phyloP scores from a whole-genome alignment of 164 flowering plant species.

The Nymphaea thermarum region DNA sequence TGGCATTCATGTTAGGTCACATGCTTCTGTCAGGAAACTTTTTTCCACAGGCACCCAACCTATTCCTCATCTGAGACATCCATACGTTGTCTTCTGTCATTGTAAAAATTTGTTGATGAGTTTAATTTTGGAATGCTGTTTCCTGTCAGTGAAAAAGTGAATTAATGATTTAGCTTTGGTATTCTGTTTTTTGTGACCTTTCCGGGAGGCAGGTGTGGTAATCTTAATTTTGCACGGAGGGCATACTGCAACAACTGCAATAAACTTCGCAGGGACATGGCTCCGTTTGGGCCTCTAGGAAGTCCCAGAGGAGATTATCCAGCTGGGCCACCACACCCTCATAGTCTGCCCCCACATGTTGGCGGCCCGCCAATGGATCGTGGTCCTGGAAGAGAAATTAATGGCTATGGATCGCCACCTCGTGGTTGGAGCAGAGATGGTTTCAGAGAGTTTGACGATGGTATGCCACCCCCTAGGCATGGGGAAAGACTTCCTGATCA shows the following conservation, averaged over 20 bases:
- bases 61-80: too few relatives aligned
- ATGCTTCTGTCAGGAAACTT: too few relatives aligned
- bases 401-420: conserved; percentile 61
- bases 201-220: conserved; percentile 44
- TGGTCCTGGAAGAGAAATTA: conserved; percentile 35
- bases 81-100: too few relatives aligned
- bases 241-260: conserved; percentile 75
- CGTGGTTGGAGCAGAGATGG: conserved; percentile 56
- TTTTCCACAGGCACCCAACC: too few relatives aligned
- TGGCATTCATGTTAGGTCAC: too few relatives aligned
- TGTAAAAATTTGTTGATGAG: too few relatives aligned
- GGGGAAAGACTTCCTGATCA: conserved; percentile 58
- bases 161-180: not conserved
- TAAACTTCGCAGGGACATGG: conserved; percentile 22
- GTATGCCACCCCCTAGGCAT: conserved; percentile 25
- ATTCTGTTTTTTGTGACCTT: not conserved
- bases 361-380: conserved; percentile 48
- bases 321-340: conserved; percentile 44
- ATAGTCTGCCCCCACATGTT: conserved; percentile 34
- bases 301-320: conserved; percentile 31
- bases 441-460: conserved; percentile 44
- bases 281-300: conserved; percentile 16
- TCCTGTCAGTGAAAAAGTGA: not conserved
- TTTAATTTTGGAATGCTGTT: conserved; percentile 1
- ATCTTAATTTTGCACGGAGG: conserved; percentile 84